phyloP scores from a whole-genome alignment of 768 basidiomycete species.

The Suillus lakei region DNA sequence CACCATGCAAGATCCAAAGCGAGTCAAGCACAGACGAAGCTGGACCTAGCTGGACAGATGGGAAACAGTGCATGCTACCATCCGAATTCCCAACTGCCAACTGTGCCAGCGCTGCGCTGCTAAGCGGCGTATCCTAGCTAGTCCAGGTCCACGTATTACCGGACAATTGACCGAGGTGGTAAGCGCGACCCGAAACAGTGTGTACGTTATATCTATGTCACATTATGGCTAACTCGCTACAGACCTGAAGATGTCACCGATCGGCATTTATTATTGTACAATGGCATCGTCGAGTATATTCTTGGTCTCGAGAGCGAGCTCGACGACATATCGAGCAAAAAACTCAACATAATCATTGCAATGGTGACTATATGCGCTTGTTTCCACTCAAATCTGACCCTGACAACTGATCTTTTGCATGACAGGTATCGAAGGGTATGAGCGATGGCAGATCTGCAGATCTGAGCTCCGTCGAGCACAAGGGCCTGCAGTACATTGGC shows the following conservation, averaged over 20 bases:
- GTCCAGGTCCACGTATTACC: too few species aligned
- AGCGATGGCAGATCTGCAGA: background rate
- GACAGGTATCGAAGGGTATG: slow-evolving; percentile 1
- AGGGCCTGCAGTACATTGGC: slow-evolving; percentile 2
- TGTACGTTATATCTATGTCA: background rate
- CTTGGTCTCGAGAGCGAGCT: background rate
- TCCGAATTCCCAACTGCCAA: too few species aligned
- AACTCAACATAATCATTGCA: background rate
- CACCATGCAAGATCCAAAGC: too few species aligned
- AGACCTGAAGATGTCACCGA: background rate
- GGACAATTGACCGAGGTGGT: background rate
- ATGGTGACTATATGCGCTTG: slow-evolving; percentile 7
- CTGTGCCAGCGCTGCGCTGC: too few species aligned
- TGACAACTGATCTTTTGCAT: background rate
- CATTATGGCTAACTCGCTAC: background rate
- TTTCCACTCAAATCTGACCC: background rate
- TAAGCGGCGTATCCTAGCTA: too few species aligned
- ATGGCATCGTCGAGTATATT: background rate
- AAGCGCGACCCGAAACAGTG: background rate
- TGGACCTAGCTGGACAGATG: too few species aligned
- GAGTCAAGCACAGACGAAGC: too few species aligned
- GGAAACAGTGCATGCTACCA: too few species aligned
- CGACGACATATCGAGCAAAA: background rate
- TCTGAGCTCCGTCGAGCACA: slow-evolving; percentile 7
- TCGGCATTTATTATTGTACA: background rate